Base-by-base conservation (phyloP, 495 filamentous ascomycete species). In the Aspergillus panamensis region DNA sequence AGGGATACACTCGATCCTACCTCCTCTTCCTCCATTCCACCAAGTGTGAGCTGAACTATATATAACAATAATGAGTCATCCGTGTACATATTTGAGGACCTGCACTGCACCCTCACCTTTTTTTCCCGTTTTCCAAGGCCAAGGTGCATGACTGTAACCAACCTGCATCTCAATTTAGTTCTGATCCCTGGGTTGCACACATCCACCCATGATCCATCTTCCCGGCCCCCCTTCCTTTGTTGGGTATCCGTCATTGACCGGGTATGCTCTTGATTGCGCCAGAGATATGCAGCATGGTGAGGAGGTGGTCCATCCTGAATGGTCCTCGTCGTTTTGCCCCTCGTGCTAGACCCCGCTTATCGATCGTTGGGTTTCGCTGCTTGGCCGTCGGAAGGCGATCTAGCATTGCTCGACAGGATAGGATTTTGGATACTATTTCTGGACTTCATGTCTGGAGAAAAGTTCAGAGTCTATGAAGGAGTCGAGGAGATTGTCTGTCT, bases 361-460 rank as follows among this genome's bases (percentile, higher is more conserved):
- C 45, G 55, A 56, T 55, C 31, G 48, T 32, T 43, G 35, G 20
- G 54, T 53, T 59, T 50, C 57, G 54, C 51, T 42, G 17, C 19
- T 49, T 43, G 50, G 32, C 51, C 49, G 50, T 48, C 31, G 40
- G 32, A 52, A 20, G 19, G 32, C 42, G 20, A 30, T 49, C 29
- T 49, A 31, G 13, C 20, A 20, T 14, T 16, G 8, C 31, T 31
- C 20, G 20, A 29, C 12, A 13, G 25, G 47, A 17, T 20, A 8
- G 7, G 19, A 6, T 20, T 13, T 14, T 49, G 3, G 20, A 12
- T 6, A 21, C 9, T 17, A 1, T 20, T 45, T 3, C 19, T 20
- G n/a, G n/a, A 5, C 9, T 45, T 45, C 3, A 4, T 17, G 16
- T 16, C 17, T 20, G 16, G n/a, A 20, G 3, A 6, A 6, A 6